Base-by-base conservation (phyloP, 2,329 filamentous ascomycete species). In the Pseudomassariella vexata region DNA sequence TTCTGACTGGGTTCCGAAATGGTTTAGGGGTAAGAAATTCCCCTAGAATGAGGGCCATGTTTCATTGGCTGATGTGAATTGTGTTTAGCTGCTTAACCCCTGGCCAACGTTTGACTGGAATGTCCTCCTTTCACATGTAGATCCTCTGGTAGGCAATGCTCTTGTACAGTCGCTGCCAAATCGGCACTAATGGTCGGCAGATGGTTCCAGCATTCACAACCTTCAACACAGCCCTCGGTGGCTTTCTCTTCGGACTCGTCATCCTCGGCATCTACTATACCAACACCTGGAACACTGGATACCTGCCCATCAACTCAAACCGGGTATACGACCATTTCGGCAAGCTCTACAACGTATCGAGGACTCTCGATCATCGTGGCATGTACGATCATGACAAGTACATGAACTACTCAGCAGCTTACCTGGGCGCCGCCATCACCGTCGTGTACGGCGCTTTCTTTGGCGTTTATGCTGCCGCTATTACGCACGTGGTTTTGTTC, bases 261-360 rank as follows among this genome's bases (percentile, higher is more conserved):
- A 37, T 48, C 25, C 36, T 48, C 15, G 34, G 39, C 26, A 23
- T 35, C 25, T 21, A 41, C 14, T 42, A 39, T 28, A 37, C 35
- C 19, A 38, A 38, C 30, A 27, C 33, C 6, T 40, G 32, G 25
- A 31, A 36, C 22, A 33, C 35, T 9, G 29, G 21, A n/a, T 38
- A 35, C 10, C 53, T 72, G 17, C 65, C 65, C 8, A 18, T 34
- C 10, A 18, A 14, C 14, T 24, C 22, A 24, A 34, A 34, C 19
- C 22, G 29, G 15, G 23, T 26, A 6, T 34, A 11, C 8, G 32
- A 34, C 14, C 32, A 34, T 17, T 34, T 34, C 20, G 32, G 32
- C 10, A 6, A n/a, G 14, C 11, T 15, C 12, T 34, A 34, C 19
- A 34, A 34, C 19, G 23, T 26, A 9, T 34, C 32, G 9, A 21